Base-by-base conservation (phyloP, 345 rosid species). In the Corchorus capsularis region DNA sequence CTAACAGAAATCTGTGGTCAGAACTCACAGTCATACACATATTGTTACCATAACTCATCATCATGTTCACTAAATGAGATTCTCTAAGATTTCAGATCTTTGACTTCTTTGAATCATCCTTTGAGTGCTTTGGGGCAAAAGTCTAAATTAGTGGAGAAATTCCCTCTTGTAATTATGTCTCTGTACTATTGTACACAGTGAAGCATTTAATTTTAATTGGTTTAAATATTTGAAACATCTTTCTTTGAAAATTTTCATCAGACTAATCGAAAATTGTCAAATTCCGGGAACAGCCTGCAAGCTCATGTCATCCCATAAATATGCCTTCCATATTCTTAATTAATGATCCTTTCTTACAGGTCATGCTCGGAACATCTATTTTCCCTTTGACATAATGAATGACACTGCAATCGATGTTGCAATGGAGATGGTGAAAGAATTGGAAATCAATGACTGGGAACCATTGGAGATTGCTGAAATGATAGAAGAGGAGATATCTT, bases 381-480 rank as follows among this genome's bases (percentile, higher is more conserved):
- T 95, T 80, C 94, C 96, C 0, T 95, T 88, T 63, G 89, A 91
- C 82, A 86, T 89, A 41, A 64, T 79, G 75, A 89, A 84, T 2
- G 99, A 95, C 82, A 93, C 94, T 43, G 83, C 99, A 13, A 79
- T 82, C 3, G 92, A 89, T 61, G 99, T 95, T 20, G 99, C 98
- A 1, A 32, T 84, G 78, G 99, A 95, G 84, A 95, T 95, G 99
- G 98, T 95, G 77, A 89, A 89, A 69, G 96, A 91, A 80, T 75
- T 95, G 81, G 93, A 90, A 68, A 95, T 95, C 41, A 67, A 77
- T 8, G 93, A 91, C 62, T 88, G 89, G 94, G 93, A 93, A 56
- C 93, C 97, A 1, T 4, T 77, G 59, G 94, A 90, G 76, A 91
- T 93, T 27, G 90, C 99, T 13, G 82, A 83, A 46, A 93, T 90